Base-by-base conservation (phyloP, 306 rosid genomes). In the Dryas alaskensis region DNA sequence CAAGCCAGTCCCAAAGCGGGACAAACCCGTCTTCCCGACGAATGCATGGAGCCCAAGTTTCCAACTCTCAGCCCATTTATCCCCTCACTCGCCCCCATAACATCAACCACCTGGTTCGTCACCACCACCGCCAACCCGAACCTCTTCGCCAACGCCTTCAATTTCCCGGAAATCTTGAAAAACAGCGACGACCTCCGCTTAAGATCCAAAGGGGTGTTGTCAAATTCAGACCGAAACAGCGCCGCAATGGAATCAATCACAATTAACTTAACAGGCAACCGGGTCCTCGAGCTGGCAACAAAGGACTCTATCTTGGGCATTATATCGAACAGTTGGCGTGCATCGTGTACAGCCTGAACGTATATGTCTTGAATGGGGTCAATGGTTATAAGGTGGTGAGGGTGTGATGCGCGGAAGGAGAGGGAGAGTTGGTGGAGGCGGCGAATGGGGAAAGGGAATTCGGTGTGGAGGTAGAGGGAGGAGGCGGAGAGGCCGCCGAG, bases 161-260 rank as follows among this genome's bases (percentile, higher is more conserved):
- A 63, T 44, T 81, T 81, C 61, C 94, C 96, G 0, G 97, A 87
- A 49, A 93, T 91, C 80, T 84, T 76, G 81, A 93, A 91, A 54
- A 91, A 93, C 4, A 93, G 73, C 2, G 89, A 75, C 2, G 97
- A 89, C 42, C 97, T 82, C 10, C 85, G 79, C 79, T 77, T 82
- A 19, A 93, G 92, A 51, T 91, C 97, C 2, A 64, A 13, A 0
- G 84, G 73, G 31, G 82, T 86, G 86, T 89, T 91, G 13, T 85
- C 91, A 42, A 91, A 93, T n/a, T 93, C 97, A 3, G 94, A 85
- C 1, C 96, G 90, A 76, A 93, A 93, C 7, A 93, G 58, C 4
- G 96, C 98, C 5, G 97, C 98, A 10, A 93, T 88, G 2, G 97
- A 93, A 70, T 93, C 98, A 5, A 93, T 85, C 25, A 93, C 87